Conservation (phyloP, 495 filamentous ascomycete genomes). For the Clavariopsis aquatica region DNA sequence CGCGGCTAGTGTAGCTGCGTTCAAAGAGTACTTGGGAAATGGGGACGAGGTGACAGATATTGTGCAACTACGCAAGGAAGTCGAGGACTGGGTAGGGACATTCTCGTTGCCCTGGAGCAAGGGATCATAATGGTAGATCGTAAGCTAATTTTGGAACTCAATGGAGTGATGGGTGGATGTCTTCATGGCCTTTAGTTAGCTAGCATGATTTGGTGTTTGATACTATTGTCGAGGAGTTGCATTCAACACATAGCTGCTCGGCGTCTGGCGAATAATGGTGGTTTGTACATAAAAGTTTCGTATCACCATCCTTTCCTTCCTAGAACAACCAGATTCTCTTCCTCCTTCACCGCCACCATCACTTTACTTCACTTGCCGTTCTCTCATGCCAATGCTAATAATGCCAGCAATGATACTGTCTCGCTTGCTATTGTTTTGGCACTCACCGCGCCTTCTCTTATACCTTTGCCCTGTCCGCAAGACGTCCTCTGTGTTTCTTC, state of each 20-base stretch:
- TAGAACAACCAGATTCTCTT: not conserved
- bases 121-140: slow-evolving; percentile 6
- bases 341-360: no score
- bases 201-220: not conserved
- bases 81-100: slow-evolving; percentile 92
- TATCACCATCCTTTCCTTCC: not conserved
- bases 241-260: slow-evolving; percentile 1
- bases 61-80: slow-evolving; percentile 80
- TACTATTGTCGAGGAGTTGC: not conserved
- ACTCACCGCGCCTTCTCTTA: no score
- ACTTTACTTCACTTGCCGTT: no score
- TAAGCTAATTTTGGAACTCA: not conserved
- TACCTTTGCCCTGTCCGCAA: no score
- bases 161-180: not conserved
- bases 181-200: not conserved
- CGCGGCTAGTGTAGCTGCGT: slow-evolving; percentile 75
- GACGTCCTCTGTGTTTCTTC: no score
- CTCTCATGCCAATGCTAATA: no score
- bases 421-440: no score
- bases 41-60: slow-evolving; percentile 85
- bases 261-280: not conserved
- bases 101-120: slow-evolving; percentile 82
- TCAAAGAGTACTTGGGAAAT: slow-evolving; percentile 77
- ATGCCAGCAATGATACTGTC: no score
- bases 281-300: not conserved